phyloP scores from a whole-genome alignment of 169 alveolate species.

The Plasmodium ovale region DNA sequence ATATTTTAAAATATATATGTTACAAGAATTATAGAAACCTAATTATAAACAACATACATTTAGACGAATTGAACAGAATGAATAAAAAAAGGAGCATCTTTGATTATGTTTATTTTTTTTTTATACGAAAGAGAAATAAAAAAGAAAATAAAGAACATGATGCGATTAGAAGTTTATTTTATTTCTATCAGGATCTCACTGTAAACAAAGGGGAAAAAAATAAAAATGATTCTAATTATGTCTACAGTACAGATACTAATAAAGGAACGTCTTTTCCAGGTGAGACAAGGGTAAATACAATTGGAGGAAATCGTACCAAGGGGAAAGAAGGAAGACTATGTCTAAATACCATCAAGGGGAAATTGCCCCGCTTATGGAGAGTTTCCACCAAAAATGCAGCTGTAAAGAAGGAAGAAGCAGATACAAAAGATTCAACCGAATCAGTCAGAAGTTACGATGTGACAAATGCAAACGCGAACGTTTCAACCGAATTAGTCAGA shows the following conservation, averaged over 20 bases:
- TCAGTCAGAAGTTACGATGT: too few species aligned
- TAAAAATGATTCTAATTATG: not conserved
- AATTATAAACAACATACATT: not conserved
- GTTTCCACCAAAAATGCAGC: too few species aligned
- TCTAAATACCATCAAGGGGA: not conserved
- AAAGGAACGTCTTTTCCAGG: not conserved
- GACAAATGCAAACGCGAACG: not conserved
- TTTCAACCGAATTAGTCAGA: too few species aligned
- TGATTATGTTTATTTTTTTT: conserved; percentile 17
- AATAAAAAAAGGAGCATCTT: not conserved
- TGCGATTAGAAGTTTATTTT: not conserved
- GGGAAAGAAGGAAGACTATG: too few species aligned
- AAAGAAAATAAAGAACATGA: not conserved
- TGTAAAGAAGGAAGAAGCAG: not conserved
- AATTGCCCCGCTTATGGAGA: too few species aligned
- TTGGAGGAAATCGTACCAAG: too few species aligned
- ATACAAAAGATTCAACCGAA: too few species aligned
- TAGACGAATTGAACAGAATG: not conserved
- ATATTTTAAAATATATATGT: conserved; percentile 53
- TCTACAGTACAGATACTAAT: not conserved
- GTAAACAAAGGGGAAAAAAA: not conserved
- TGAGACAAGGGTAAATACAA: not conserved
- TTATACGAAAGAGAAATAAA: not conserved
- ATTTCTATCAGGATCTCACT: not conserved
- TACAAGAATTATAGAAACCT: conserved; percentile 6